Evolutionary conservation across 169 alveolate genomes (phyloP), one percentile per base, ranked within the genome.

Genomic region (Condylostoma magnum): DNA sequence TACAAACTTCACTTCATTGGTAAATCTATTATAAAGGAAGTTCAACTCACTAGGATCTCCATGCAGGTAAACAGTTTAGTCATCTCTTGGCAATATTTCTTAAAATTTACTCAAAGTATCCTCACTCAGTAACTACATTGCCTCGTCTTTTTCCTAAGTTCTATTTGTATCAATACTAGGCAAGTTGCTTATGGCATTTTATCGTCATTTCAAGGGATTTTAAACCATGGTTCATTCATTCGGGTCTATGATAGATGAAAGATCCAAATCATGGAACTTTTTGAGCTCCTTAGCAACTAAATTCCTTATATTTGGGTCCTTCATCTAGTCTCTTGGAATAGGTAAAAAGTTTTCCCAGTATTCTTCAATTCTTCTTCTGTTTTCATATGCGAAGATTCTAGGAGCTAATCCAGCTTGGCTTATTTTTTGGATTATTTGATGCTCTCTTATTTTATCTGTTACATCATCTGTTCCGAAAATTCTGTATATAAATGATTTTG

Each of bases 181-280:
- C n/a, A 63, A 28, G 2, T 25, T n/a, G 34, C 4, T 28, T 25
- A 25, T n/a, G 28, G 63, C 60, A n/a, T 25, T 27, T 63, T 63
- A 25, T 63, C 58, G 25, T 57, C 73, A 63, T n/a, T 46, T 37
- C 31, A 20, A 12, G 15, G 73, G 46, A 63, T 43, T 37, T 63
- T 22, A 25, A 18, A 15, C 25, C 22, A 18, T 18, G n/a, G 33
- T 34, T 6, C 20, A 6, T 4, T 6, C 10, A 2, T n/a, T 18
- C 20, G 31, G n/a, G 15, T 44, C 57, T 25, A 63, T 27, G 30
- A 46, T 28, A 8, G 27, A 36, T 20, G 47, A 43, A 18, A 63
- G 12, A 28, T 63, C 58, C 12, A 63, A 20, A 37, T 41, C 22
- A 28, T 63, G 73, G 31, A 63, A 25, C 0, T 41, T 46, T 44